Evolutionary conservation across 2,329 filamentous ascomycete genomes (phyloP), one percentile per base, ranked within the genome.

Genomic region (Alternaria ventricosa): DNA sequence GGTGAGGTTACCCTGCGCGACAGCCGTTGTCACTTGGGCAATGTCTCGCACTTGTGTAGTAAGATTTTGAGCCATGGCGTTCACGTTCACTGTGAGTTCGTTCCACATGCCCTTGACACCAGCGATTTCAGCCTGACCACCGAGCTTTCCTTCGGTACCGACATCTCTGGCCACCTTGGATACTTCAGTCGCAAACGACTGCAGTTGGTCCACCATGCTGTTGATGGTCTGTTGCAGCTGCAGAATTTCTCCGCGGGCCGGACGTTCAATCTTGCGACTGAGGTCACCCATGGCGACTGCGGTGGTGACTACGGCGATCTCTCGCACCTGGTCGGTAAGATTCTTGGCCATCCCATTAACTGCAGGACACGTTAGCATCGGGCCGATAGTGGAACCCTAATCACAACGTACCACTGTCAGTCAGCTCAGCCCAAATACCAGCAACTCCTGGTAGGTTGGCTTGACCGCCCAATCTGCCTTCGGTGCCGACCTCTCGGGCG

Each of bases 261-360:
- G 93, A 68, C 97, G 93, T 66, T 93, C 92, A 77, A 99, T 97
- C 84, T 97, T 98, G 83, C 96, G 93, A 66, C 93, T 97, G 66
- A 99, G 84, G 81, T 99, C 95, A 76, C 95, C 95, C 79, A 92
- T 92, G 55, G 95, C 95, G 66, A 99, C 95, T 63, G 95, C 95
- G 2, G 94, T 97, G 4, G 95, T 98, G 63, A 99, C 96, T 76
- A 95, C 93, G 66, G 95, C 96, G 73, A 99, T 99, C 81, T 97
- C 94, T 83, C 95, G 91, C 78, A 99, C 96, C 84, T 99, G 95
- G 6, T 96, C 97, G 3, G 95, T 98, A 73, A 99, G 84, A 80
- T 98, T 99, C 87, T 96, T 96, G 77, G 95, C 95, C 95, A 99
- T 98, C 71, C 94, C 92, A 82, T 99, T 99, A 82, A 99, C 95